A percentile compares a stretch with the other conserved stretches of the same genome.
phyloP scores from a whole-genome alignment of 306 rosid genomes.

The Sindora glabra region DNA sequence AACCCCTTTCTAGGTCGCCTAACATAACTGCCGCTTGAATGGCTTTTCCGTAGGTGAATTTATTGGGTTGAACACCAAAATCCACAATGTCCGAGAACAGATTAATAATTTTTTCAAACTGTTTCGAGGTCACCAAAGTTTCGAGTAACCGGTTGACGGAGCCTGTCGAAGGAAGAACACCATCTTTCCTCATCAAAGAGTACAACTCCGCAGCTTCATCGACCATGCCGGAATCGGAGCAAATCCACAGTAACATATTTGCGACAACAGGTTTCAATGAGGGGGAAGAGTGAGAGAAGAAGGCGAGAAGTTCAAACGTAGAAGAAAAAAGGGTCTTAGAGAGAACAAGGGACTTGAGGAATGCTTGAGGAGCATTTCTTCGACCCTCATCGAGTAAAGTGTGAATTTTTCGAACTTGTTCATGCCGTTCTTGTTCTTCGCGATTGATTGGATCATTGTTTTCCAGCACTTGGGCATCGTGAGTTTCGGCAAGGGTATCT shows the following conservation, averaged over 20 bases:
- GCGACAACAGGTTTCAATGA: conserved; percentile 38
- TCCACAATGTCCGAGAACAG: conserved; percentile 41
- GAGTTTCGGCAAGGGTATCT: not conserved
- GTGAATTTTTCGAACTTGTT: conserved; percentile 39
- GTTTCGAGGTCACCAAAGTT: conserved; percentile 25
- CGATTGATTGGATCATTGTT: not conserved
- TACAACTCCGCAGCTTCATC: conserved; percentile 36
- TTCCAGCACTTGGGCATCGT: not conserved
- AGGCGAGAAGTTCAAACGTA: conserved; percentile 36
- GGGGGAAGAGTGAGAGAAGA: conserved; percentile 34
- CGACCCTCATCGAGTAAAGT: conserved; percentile 37
- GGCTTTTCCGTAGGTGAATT: conserved; percentile 43
- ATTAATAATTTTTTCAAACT: conserved; percentile 26
- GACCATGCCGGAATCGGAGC: conserved; percentile 32
- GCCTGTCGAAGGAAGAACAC: conserved; percentile 35
- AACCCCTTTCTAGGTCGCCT: conserved; percentile 37
- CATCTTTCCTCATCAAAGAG: conserved; percentile 39
- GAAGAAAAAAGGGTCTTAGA: conserved; percentile 38
- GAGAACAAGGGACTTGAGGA: conserved; percentile 43
- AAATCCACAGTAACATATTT: conserved; percentile 38
- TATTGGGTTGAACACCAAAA: conserved; percentile 41
- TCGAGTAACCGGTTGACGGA: conserved; percentile 40
- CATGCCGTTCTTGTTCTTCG: conserved; percentile 22
- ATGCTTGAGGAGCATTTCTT: conserved; percentile 23
- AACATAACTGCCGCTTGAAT: conserved; percentile 55